phyloP scores from a whole-genome alignment of 2,329 filamentous ascomycete genomes.

The Paraphoma chrysanthemicola region DNA sequence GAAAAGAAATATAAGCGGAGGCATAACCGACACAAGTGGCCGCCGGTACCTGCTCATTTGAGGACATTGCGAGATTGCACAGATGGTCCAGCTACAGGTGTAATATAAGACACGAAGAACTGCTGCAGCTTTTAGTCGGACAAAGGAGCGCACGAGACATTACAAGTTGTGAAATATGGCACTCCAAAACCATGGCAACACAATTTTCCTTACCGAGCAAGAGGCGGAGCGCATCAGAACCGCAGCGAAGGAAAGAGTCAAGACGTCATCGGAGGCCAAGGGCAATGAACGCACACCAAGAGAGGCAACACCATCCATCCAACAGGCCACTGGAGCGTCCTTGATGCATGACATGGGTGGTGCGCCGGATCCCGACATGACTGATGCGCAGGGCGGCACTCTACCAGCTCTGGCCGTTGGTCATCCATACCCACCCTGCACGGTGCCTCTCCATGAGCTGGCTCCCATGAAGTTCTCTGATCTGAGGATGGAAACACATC shows the following conservation, averaged over 20 bases:
- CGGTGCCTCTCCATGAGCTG: conserved; percentile 16
- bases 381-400: conserved; percentile 21
- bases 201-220: conserved; percentile 35
- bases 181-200: conserved; percentile 23
- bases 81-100: too few relatives aligned
- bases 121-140: too few relatives aligned
- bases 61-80: too few relatives aligned
- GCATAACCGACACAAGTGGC: too few relatives aligned
- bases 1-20: too few relatives aligned
- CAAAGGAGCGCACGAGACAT: not conserved
- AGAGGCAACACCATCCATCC: conserved; percentile 29
- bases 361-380: conserved; percentile 28
- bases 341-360: conserved; percentile 41
- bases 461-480: conserved; percentile 41
- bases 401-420: conserved; percentile 31
- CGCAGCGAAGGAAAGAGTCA: conserved; percentile 26
- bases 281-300: conserved; percentile 24
- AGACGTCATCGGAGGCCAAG: conserved; percentile 21
- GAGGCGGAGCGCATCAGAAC: conserved; percentile 33
- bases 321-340: conserved; percentile 37
- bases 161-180: conserved; percentile 9
- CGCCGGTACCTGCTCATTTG: too few relatives aligned
- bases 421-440: conserved; percentile 33
- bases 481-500: conserved; percentile 50
- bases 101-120: too few relatives aligned